phyloP scores from a whole-genome alignment of 2,329 filamentous ascomycete species.

The Monilinia fructicola region DNA sequence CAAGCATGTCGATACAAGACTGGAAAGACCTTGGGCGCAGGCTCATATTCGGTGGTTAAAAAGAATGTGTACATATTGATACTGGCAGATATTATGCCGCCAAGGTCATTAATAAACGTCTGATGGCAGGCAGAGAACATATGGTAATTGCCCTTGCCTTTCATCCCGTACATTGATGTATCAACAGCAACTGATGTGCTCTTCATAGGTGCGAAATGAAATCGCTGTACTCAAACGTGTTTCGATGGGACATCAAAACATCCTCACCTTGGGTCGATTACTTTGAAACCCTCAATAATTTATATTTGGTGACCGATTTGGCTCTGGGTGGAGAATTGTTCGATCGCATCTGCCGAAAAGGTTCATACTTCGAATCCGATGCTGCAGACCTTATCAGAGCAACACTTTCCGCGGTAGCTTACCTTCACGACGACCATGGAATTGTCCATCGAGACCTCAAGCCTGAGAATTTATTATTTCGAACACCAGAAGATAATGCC shows the following conservation, averaged over 20 bases:
- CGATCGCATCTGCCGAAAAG: slow-evolving; percentile 97
- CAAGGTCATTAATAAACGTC: slow-evolving; percentile 97
- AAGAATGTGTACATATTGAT: slow-evolving; percentile 98
- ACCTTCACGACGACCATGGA: slow-evolving; percentile 96
- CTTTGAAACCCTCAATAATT: slow-evolving; percentile 99
- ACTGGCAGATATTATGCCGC: slow-evolving; percentile 97
- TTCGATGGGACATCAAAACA: slow-evolving; percentile 99
- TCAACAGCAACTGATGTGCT: not conserved
- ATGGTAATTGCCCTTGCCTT: slow-evolving; percentile 65
- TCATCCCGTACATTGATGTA: slow-evolving; percentile 10
- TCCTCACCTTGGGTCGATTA: slow-evolving; percentile 95
- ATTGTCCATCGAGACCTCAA: slow-evolving; percentile 98
- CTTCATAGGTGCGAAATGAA: slow-evolving; percentile 83
- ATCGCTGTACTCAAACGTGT: slow-evolving; percentile 96
- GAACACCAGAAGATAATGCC: slow-evolving; percentile 95
- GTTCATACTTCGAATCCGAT: slow-evolving; percentile 96
- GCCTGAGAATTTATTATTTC: slow-evolving; percentile 94
- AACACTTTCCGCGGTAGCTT: slow-evolving; percentile 94
- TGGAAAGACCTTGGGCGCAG: slow-evolving; percentile 93
- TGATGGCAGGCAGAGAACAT: slow-evolving; percentile 96
- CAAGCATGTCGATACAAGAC: slow-evolving; percentile 98
- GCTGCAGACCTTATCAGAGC: slow-evolving; percentile 93
- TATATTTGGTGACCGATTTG: slow-evolving; percentile 96
- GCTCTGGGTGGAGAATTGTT: slow-evolving; percentile 96
- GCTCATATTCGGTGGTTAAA: slow-evolving; percentile 99